Evolutionary conservation across 768 basidiomycete genomes (phyloP).

Genomic region (Lactifluus rugatus): DNA sequence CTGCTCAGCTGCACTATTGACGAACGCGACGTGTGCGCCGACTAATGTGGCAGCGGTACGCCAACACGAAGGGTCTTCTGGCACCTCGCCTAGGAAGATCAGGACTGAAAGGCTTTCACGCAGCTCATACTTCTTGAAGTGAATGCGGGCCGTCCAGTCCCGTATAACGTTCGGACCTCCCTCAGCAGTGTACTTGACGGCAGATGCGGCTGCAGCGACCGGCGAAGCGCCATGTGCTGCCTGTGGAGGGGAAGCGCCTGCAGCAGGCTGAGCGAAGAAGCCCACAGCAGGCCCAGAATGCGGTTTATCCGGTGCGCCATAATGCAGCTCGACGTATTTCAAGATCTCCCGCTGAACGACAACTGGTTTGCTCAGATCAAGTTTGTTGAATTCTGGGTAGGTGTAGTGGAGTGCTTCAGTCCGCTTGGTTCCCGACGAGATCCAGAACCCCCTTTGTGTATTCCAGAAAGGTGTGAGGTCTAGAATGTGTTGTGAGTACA

Average conservation of each 20-base stretch:
- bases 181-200: not conserved
- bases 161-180: not conserved
- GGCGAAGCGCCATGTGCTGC: not conserved
- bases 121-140: slow-evolving; percentile 35
- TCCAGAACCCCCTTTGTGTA: slow-evolving; percentile 31
- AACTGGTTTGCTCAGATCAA: slow-evolving; percentile 25
- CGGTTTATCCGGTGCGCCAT: too few relatives aligned
- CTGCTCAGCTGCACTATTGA: slow-evolving; percentile 26
- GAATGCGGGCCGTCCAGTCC: slow-evolving; percentile 38
- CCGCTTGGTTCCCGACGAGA: slow-evolving; percentile 27
- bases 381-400: slow-evolving; percentile 42
- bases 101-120: slow-evolving; percentile 36
- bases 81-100: slow-evolving; percentile 38
- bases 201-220: not conserved
- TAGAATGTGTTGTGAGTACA: slow-evolving; percentile 16
- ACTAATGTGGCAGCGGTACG: slow-evolving; percentile 29
- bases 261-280: slow-evolving; percentile 10
- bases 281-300: slow-evolving; percentile 7
- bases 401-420: slow-evolving; percentile 32
- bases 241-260: not conserved
- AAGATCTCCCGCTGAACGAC: slow-evolving; percentile 28
- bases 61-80: slow-evolving; percentile 32
- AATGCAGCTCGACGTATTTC: slow-evolving; percentile 29
- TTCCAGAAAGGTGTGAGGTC: slow-evolving; percentile 42
- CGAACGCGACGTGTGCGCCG: slow-evolving; percentile 38